These are phyloP conservation scores for Plectosphaerella sp. DNA, from an alignment of 2,329 filamentous ascomycete species.

Conservation along the genomic window DNA sequence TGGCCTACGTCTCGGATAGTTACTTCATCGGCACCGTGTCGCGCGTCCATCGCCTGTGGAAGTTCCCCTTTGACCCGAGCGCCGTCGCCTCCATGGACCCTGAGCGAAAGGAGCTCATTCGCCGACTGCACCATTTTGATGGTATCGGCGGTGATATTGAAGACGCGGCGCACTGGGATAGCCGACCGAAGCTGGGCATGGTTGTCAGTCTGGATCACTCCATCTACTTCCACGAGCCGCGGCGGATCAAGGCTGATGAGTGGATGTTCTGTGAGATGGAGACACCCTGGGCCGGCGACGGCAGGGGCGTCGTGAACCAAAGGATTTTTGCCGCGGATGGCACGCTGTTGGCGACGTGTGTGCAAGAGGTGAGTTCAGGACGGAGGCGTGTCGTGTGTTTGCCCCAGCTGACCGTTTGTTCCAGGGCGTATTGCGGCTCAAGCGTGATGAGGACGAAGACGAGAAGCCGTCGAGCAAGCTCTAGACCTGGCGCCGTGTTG, in stretches of 20 bases:
- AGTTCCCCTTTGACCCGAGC: constrained; percentile 55
- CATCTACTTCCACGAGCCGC: constrained; percentile 64
- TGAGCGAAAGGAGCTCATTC: constrained; percentile 30
- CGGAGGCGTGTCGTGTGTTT: neutral
- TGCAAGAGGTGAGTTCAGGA: constrained; percentile 63
- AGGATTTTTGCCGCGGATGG: constrained; percentile 69
- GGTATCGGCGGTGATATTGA: constrained; percentile 32
- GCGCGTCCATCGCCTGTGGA: constrained; percentile 75
- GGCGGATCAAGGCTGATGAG: constrained; percentile 56
- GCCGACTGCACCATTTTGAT: constrained; percentile 35
- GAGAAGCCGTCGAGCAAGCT: constrained; percentile 1
- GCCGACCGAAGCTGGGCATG: constrained; percentile 67
- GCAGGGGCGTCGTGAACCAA: constrained; percentile 71
- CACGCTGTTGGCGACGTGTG: constrained; percentile 70
- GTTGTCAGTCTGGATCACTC: constrained; percentile 77
- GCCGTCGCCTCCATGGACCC: constrained; percentile 48
- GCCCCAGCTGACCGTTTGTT: constrained; percentile 14
- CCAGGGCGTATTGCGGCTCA: constrained; percentile 48
- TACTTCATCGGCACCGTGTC: constrained; percentile 90
- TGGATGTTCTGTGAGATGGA: constrained; percentile 81
- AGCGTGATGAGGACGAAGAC: constrained; percentile 32
- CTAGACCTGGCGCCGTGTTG: neutral
- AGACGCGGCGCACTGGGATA: constrained; percentile 42
- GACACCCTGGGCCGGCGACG: constrained; percentile 75
- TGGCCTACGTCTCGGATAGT: constrained; percentile 90